These are phyloP conservation scores for Zalerion maritima DNA, from an alignment of 495 filamentous ascomycete species.

Conservation along the genomic window DNA sequence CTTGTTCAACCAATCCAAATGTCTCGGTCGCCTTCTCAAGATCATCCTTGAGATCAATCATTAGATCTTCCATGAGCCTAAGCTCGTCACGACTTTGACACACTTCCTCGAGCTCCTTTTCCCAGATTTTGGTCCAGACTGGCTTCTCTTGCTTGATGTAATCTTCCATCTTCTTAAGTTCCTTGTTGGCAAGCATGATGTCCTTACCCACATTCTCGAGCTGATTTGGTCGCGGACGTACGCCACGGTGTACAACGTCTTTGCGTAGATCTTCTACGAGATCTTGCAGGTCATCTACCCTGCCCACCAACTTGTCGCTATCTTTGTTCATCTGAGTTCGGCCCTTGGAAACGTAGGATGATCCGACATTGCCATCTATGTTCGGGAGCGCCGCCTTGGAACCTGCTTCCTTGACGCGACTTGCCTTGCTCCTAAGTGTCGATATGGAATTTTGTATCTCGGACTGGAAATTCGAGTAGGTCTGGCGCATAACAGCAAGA, in stretches of 20 bases:
- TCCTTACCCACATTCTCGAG: constrained; percentile 80
- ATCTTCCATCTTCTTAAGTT: constrained; percentile 91
- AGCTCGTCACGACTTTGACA: constrained; percentile 90
- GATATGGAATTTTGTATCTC: constrained; percentile 83
- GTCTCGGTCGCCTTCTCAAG: constrained; percentile 86
- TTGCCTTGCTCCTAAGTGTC: constrained; percentile 63
- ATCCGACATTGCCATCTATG: constrained; percentile 56
- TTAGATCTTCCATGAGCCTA: constrained; percentile 86
- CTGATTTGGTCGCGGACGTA: constrained; percentile 82
- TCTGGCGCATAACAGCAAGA: constrained; percentile 83
- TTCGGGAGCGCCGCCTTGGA: constrained; percentile 48
- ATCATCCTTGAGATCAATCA: constrained; percentile 83
- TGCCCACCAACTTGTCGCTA: constrained; percentile 72
- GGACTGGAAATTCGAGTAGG: constrained; percentile 76
- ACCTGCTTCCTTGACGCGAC: constrained; percentile 61
- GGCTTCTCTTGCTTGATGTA: constrained; percentile 86
- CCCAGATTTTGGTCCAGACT: constrained; percentile 96
- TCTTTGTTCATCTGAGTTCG: constrained; percentile 74
- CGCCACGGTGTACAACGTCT: constrained; percentile 86
- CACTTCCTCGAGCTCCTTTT: constrained; percentile 84
- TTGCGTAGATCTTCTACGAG: constrained; percentile 93
- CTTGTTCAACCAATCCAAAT: constrained; percentile 88
- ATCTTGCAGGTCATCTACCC: constrained; percentile 93
- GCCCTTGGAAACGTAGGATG: constrained; percentile 67
- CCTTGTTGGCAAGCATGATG: constrained; percentile 61